Percentiles rank a stretch among this genome's conserved stretches.
These are phyloP conservation scores for Gossypium schwendimanii DNA, from an alignment of 441 rosid genomes.

Conservation along the genomic window DNA sequence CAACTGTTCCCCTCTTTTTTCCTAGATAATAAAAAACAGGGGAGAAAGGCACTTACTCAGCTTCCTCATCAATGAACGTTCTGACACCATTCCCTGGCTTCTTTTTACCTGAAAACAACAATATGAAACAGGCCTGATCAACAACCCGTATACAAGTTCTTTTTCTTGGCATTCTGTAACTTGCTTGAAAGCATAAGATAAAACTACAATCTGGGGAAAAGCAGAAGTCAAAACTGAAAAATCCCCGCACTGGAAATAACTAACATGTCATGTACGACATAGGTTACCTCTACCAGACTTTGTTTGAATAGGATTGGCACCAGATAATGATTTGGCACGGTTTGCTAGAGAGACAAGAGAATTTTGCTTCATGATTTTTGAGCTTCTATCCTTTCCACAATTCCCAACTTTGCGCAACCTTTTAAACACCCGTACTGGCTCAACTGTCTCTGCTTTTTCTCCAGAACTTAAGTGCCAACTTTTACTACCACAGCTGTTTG, in stretches of 20 bases:
- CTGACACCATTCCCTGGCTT: constrained; percentile 30
- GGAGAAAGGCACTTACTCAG: constrained; percentile 59
- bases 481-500: constrained; percentile 39
- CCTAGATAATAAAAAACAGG: background rate
- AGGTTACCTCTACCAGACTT: constrained; percentile 44
- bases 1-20: background rate
- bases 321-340: constrained; percentile 25
- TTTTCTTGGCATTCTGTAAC: background rate
- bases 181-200: background rate
- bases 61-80: constrained; percentile 76
- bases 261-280: background rate
- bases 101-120: constrained; percentile 48
- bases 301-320: constrained; percentile 20
- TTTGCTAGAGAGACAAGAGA: constrained; percentile 21
- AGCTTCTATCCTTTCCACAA: constrained; percentile 15
- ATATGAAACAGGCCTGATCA: constrained; percentile 13
- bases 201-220: background rate
- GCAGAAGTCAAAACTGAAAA: background rate
- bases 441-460: constrained; percentile 36
- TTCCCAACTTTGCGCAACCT: constrained; percentile 76
- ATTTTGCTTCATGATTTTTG: constrained; percentile 28
- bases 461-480: constrained; percentile 66
- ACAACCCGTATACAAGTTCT: constrained; percentile 9
- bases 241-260: background rate
- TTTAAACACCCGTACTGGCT: constrained; percentile 47